Evolutionary conservation across 129 eudicot genomes (phyloP).

Genomic region (Ambrosia trifida): DNA sequence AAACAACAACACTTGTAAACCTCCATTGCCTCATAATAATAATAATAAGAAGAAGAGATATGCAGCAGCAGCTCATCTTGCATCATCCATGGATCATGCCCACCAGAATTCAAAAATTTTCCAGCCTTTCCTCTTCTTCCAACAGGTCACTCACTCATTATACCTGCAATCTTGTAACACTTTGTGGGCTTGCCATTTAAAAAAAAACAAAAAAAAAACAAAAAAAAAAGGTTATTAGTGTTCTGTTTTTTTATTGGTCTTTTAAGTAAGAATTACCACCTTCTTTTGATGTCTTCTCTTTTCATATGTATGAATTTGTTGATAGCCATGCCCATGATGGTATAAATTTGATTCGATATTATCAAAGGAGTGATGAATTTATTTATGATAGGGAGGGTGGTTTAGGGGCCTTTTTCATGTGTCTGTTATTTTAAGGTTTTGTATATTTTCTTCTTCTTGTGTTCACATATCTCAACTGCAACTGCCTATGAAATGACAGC

Average conservation of each 20-base stretch:
- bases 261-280: too few species aligned
- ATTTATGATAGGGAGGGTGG: neutral
- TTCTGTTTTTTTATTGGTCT: too few species aligned
- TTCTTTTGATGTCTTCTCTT: neutral
- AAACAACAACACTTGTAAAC: too few species aligned
- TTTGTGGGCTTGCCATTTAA: too few species aligned
- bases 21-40: too few species aligned
- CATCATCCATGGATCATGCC: conserved; percentile 58
- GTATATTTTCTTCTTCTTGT: neutral
- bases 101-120: conserved; percentile 22
- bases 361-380: conserved; percentile 8
- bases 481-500: too few species aligned
- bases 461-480: conserved; percentile 5
- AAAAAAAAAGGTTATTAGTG: too few species aligned
- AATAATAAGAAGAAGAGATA: conserved; percentile 25
- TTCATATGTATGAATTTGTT: neutral
- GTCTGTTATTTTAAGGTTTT: conserved; percentile 6
- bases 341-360: conserved; percentile 3
- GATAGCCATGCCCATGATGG: neutral
- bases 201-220: too few species aligned
- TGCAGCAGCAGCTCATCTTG: conserved; percentile 36
- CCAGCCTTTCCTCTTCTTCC: conserved; percentile 35
- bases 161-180: too few species aligned
- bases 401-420: conserved; percentile 7
- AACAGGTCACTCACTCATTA: conserved; percentile 36